phyloP scores from a whole-genome alignment of 108 stramenopile species.

The Ochromonas danica region DNA sequence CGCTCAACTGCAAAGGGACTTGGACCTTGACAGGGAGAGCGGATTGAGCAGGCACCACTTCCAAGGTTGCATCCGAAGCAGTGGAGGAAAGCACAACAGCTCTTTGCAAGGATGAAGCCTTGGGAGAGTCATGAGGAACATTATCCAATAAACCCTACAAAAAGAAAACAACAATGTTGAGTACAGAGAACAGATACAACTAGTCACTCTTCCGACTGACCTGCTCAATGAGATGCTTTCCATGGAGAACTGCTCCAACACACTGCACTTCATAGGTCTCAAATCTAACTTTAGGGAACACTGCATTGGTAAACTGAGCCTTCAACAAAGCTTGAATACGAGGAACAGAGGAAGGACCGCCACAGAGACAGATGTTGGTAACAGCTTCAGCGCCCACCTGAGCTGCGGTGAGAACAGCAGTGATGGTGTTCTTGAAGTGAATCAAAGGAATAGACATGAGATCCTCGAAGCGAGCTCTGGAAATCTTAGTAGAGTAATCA shows the following conservation, averaged over 20 bases:
- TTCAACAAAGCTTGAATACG: neutral
- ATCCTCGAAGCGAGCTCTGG: slow-evolving; percentile 27
- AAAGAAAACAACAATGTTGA: neutral
- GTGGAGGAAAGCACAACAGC: neutral
- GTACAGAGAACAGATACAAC: neutral
- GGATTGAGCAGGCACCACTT: neutral
- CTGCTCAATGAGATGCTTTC: neutral
- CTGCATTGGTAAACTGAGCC: neutral
- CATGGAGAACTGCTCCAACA: slow-evolving; percentile 28
- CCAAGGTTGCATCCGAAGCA: neutral
- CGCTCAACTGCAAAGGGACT: neutral
- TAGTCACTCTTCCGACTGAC: neutral
- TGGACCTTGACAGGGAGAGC: neutral
- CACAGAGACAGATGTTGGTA: slow-evolving; percentile 2
- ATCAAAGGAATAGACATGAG: slow-evolving; percentile 6
- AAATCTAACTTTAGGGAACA: neutral
- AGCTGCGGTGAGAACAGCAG: neutral
- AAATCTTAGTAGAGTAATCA: slow-evolving; percentile 27
- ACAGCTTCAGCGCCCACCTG: neutral
- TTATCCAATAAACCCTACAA: slow-evolving; percentile 3
- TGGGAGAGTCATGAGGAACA: neutral
- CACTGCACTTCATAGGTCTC: slow-evolving; percentile 11
- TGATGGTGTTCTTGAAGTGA: slow-evolving; percentile 2
- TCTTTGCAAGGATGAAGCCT: neutral
- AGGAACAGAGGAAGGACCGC: slow-evolving; percentile 8